Evolutionary conservation across 495 filamentous ascomycete species (phyloP).

Genomic region (Daldinia loculata): DNA sequence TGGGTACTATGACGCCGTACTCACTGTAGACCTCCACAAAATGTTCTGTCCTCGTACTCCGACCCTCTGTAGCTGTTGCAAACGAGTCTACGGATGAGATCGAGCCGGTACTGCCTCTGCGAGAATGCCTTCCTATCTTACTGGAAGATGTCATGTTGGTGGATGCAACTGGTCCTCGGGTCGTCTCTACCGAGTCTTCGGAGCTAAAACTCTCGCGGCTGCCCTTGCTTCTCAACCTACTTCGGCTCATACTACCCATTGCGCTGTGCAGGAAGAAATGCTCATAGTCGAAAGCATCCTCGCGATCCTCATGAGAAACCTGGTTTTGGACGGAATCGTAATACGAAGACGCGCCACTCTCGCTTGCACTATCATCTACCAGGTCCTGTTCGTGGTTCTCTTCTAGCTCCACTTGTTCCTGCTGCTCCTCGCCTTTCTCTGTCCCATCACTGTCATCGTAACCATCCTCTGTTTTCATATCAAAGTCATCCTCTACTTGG

Average conservation of each 20-base stretch:
- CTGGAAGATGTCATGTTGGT: constrained; percentile 26
- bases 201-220: constrained; percentile 69
- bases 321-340: constrained; percentile 63
- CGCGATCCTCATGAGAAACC: constrained; percentile 86
- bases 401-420: constrained; percentile 3
- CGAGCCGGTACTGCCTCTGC: constrained; percentile 72
- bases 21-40: constrained; percentile 32
- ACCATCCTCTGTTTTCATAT: constrained; percentile 52
- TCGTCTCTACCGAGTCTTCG: constrained; percentile 78
- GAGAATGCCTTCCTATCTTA: constrained; percentile 50
- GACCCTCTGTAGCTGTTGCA: constrained; percentile 80
- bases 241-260: constrained; percentile 72
- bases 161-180: constrained; percentile 58
- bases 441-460: constrained; percentile 30
- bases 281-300: constrained; percentile 97
- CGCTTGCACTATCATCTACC: constrained; percentile 50
- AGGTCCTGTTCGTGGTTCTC: constrained; percentile 45
- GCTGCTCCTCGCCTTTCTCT: constrained; percentile 15
- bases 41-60: constrained; percentile 42
- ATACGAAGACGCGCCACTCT: constrained; percentile 64
- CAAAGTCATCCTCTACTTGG: constrained; percentile 42
- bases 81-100: constrained; percentile 82
- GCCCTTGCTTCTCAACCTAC: constrained; percentile 55
- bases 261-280: constrained; percentile 93
- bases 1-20: constrained; percentile 36